phyloP scores from a whole-genome alignment of 139 green algal species.

The Coccomyxa sp. region DNA sequence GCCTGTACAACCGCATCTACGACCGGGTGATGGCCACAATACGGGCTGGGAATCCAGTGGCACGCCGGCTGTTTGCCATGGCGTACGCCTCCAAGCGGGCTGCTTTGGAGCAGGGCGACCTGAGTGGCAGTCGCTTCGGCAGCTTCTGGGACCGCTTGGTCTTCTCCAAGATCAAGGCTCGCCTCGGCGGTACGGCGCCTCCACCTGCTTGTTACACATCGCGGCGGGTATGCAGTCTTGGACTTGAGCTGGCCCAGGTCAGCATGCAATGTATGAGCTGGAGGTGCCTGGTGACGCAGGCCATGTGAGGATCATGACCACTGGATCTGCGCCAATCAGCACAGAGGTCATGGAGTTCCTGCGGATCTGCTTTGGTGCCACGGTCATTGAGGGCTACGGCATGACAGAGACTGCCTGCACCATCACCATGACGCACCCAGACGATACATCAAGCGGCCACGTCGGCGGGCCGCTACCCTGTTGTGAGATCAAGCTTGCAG shows the following conservation, averaged over 20 bases:
- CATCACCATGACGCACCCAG: constrained; percentile 61
- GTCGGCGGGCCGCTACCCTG: constrained; percentile 80
- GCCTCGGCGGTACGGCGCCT: constrained; percentile 63
- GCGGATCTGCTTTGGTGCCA: constrained; percentile 81
- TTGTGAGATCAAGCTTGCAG: constrained; percentile 87
- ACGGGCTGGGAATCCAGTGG: constrained; percentile 42
- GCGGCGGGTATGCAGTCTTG: too few relatives aligned
- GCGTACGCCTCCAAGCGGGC: constrained; percentile 74
- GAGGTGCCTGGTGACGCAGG: constrained; percentile 8
- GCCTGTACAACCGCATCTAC: constrained; percentile 97
- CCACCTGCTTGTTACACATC: constrained; percentile 6
- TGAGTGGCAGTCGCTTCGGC: constrained; percentile 61
- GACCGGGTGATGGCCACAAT: constrained; percentile 67
- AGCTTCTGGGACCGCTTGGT: constrained; percentile 89
- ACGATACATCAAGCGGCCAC: constrained; percentile 63
- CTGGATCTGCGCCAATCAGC: constrained; percentile 86
- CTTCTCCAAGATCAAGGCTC: constrained; percentile 88
- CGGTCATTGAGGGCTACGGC: constrained; percentile 67
- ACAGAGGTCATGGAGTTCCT: constrained; percentile 92
- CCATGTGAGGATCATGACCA: constrained; percentile 52
- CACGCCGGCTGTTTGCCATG: constrained; percentile 66
- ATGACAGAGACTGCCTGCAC: constrained; percentile 87
- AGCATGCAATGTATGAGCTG: neutral
- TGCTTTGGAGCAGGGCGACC: constrained; percentile 51
- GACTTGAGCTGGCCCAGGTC: neutral